Evolutionary conservation across 1,139 yeast genomes (phyloP), one percentile per base, ranked within the genome.

Genomic region (Taphrina communis): DNA sequence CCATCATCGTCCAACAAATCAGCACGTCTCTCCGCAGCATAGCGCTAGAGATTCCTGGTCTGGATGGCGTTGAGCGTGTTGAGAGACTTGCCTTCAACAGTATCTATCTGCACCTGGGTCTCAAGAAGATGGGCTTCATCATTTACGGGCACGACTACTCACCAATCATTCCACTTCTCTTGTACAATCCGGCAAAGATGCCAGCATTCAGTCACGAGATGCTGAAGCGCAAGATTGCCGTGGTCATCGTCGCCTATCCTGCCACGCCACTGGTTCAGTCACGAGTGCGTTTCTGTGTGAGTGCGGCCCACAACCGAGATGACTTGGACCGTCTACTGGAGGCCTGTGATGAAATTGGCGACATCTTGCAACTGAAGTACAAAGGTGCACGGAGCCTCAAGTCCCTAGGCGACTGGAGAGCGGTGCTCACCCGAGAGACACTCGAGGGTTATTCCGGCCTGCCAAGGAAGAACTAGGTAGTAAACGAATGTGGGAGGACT

Each of bases 241-340:
- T 94, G 66, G 99, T 95, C 58, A 88, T 94, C 74, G 98, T 93
- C 61, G 97, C 98, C 39, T 94, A 94, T 77, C 99, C 99, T 9
- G 99, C 99, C 0, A 93, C 99, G 0, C 97, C 97, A 41, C 83
- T 94, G 73, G 88, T 90, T 48, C 86, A 93, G 67, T 90, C 97
- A 11, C 86, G 99, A 80, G 93, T 91, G 36, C 86, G 99, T 78
- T 85, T 94, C 75, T 94, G 99, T 82, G 89, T 95, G 73, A 89
- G 96, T 71, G 83, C 98, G 0, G 90, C 98, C 0, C 83, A 95
- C 75, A 94, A 97, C 39, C 94, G 94, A 79, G 95, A 89, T 75
- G 99, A 94, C 78, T 85, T 94, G 76, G 99, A 94, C 79, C 84
- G 86, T 73, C 84, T 93, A 56, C 83, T 94, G 74, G 83, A 84